Evolutionary conservation across 1,284 basidiomycete species (phyloP), one percentile per base, ranked within the genome.

Genomic region (Marasmius sp.): DNA sequence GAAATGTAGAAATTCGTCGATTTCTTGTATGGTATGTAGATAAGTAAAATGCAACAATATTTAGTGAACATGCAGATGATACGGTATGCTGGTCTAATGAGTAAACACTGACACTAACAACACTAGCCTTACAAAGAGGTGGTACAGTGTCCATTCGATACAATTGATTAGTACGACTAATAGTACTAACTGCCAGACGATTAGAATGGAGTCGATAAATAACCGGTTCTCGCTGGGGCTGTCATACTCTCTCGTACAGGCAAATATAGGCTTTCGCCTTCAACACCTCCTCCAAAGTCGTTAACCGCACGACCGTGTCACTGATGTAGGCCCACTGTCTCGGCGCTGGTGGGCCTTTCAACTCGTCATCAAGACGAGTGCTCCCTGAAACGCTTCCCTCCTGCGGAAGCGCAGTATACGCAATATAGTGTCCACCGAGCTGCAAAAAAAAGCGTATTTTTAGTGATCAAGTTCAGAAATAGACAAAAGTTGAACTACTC

Each of bases 311-410:
- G 52, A 86, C 76, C 1, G 92, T 93, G 72, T 94, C 91, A 74
- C 93, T 87, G 81, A 96, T 90, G 72, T 93, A 96, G 54, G 93
- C 93, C 95, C 95, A 98, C 64, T 92, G 86, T 41, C 95, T 53
- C 18, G 50, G 77, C 56, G 76, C 66, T 47, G 68, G 62, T 52
- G 61, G 48, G 34, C 67, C 65, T 59, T 68, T 62, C 50, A 59
- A n/a, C 20, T 52, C 41, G 48, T 61, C 64, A 0, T 70, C 67
- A 45, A 72, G 39, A 47, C 12, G 14, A 45, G 27, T 47, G 11
- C 43, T 53, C 12, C 41, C 36, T 34, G 48, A 47, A 5, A 63
- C 53, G 20, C 67, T 67, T 18, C 52, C 60, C 8, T 71, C 62
- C 18, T 74, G 68, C 6, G 86, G 85, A 18, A 92, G 80, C 1